phyloP scores from a whole-genome alignment of 352 stramenopile genomes.

The Phytophthora constricta region DNA sequence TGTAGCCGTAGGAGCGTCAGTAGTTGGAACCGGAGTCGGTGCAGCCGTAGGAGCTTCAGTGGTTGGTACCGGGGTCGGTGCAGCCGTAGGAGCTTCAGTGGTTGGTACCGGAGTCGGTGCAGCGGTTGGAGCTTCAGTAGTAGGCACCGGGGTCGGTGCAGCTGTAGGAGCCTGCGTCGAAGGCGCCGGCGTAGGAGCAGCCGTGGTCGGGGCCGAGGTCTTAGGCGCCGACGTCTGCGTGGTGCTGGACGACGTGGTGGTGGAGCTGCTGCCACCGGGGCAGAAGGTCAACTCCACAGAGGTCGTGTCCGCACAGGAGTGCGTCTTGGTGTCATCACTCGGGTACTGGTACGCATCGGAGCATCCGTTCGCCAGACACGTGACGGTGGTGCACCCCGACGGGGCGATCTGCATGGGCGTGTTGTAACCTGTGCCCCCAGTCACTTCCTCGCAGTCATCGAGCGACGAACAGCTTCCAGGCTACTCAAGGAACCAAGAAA shows the following conservation, averaged over 20 bases:
- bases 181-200: conserved; percentile 13
- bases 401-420: conserved; percentile 61
- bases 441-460: conserved; percentile 46
- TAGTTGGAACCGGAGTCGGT: conserved; percentile 3
- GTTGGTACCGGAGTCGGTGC: conserved; percentile 8
- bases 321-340: conserved; percentile 57
- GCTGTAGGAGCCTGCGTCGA: conserved; percentile 22
- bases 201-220: neutral
- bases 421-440: conserved; percentile 59
- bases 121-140: conserved; percentile 21
- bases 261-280: conserved; percentile 38
- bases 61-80: conserved; percentile 16
- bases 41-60: conserved; percentile 5
- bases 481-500: conserved; percentile 1
- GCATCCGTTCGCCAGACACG: conserved; percentile 50
- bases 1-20: conserved; percentile 9
- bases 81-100: conserved; percentile 21
- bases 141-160: conserved; percentile 19
- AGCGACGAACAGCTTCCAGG: conserved; percentile 46
- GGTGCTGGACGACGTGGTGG: conserved; percentile 12
- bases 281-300: conserved; percentile 64
- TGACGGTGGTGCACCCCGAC: conserved; percentile 45
- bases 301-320: conserved; percentile 45
- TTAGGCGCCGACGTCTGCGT: neutral
- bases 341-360: conserved; percentile 68